Percentiles rank a stretch among this genome's conserved stretches.
Evolutionary conservation across 2,329 filamentous ascomycete genomes (phyloP).

Genomic region (Aspergillus viridinutans): DNA sequence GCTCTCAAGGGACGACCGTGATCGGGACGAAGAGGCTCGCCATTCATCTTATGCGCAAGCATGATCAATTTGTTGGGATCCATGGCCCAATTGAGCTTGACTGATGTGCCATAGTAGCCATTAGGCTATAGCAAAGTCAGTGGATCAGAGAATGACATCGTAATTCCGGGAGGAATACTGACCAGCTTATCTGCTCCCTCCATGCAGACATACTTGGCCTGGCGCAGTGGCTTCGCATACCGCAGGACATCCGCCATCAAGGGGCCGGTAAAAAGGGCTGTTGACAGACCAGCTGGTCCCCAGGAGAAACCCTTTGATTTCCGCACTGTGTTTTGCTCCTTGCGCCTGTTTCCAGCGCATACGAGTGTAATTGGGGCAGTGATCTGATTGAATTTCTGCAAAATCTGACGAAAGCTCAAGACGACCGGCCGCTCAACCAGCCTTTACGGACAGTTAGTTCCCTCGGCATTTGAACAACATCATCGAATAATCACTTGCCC

Average conservation of each 20-base stretch:
- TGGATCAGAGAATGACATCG: slow-evolving; percentile 1
- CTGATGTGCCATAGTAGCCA: slow-evolving; percentile 80
- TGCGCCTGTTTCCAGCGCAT: slow-evolving; percentile 85
- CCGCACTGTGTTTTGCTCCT: slow-evolving; percentile 86
- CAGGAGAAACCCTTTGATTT: slow-evolving; percentile 95
- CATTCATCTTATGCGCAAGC: slow-evolving; percentile 89
- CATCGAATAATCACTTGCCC: slow-evolving; percentile 45
- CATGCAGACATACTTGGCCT: slow-evolving; percentile 81
- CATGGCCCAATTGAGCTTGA: slow-evolving; percentile 85
- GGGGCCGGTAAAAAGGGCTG: slow-evolving; percentile 81
- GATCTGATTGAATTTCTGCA: slow-evolving; percentile 71
- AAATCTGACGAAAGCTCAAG: slow-evolving; percentile 67
- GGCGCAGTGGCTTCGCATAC: slow-evolving; percentile 62
- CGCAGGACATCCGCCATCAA: slow-evolving; percentile 67
- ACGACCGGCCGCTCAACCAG: slow-evolving; percentile 72
- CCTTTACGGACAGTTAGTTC: slow-evolving; percentile 28
- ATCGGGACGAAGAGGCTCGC: slow-evolving; percentile 71
- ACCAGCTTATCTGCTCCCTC: slow-evolving; percentile 79
- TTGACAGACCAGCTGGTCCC: slow-evolving; percentile 83
- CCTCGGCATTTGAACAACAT: neutral
- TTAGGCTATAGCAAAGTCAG: slow-evolving; percentile 56
- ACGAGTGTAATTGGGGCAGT: slow-evolving; percentile 86
- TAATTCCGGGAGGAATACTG: slow-evolving; percentile 15
- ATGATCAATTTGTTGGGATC: slow-evolving; percentile 79
- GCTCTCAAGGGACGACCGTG: slow-evolving; percentile 80